Evolutionary conservation across 2,329 filamentous ascomycete genomes (phyloP).

Genomic region (Fusarium redolens): DNA sequence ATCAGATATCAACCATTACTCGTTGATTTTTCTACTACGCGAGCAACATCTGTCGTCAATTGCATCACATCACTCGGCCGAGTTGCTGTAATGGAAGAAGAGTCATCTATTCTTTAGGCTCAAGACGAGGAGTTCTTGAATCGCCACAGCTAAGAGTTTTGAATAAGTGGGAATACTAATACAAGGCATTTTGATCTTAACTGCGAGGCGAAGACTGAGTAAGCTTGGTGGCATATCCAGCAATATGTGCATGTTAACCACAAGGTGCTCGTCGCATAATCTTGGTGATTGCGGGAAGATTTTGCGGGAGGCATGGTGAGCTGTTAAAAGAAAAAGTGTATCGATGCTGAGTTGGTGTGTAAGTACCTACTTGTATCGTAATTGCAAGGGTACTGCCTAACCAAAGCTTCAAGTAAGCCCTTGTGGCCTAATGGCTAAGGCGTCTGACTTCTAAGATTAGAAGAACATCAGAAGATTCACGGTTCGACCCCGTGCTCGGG

Average conservation of each 20-base stretch:
- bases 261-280: background rate
- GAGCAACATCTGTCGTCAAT: slow-evolving; percentile 14
- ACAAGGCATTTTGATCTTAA: background rate
- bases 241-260: background rate
- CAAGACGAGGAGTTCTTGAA: background rate
- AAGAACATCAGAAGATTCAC: too few species aligned
- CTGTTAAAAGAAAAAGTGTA: background rate
- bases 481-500: too few species aligned
- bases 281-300: slow-evolving; percentile 54
- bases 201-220: background rate
- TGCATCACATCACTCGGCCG: slow-evolving; percentile 15
- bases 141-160: background rate
- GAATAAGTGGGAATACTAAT: background rate
- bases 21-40: slow-evolving; percentile 36
- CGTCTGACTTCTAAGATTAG: background rate
- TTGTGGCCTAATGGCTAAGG: background rate
- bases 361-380: too few species aligned
- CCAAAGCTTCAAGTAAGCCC: background rate
- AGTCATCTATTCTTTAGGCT: slow-evolving; percentile 12
- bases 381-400: too few species aligned
- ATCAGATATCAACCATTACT: slow-evolving; percentile 47
- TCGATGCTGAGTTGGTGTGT: background rate
- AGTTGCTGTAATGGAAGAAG: background rate
- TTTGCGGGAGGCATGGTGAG: slow-evolving; percentile 59
- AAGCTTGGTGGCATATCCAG: background rate